Evolutionary conservation across 108 stramenopile species (phyloP), one percentile per base, ranked within the genome.

Genomic region (Pseudonitzschia delicatissima): DNA sequence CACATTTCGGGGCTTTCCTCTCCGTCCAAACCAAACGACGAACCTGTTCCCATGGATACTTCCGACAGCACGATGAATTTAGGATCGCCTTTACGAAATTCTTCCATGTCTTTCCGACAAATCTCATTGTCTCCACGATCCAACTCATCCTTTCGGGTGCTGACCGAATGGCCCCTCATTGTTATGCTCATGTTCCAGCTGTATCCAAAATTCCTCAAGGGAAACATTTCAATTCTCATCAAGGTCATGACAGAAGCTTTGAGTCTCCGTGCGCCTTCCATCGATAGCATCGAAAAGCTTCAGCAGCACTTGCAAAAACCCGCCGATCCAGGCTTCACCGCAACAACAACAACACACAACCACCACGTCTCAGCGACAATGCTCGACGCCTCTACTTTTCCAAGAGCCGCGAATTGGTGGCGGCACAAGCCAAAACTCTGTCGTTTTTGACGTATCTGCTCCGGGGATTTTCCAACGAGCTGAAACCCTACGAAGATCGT

Each of bases 131-230:
- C 71, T 17, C 67, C 83, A 2, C 59, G 71, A 52, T 83, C 93
- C 3, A 79, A 71, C 26, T 48, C 76, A 13, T 96, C 95, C 8
- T 91, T 88, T 67, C 79, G 90, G 36, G 91, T 96, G 0, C 52
- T 98, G 57, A 87, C 90, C 6, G 97, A 98, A 79, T 87, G 91
- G 62, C 96, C 96, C 6, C 72, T 96, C 50, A 85, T 87, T 55
- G 88, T 94, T 51, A 97, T 96, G 88, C 76, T 97, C 6, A 80
- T 97, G 60, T 96, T 98, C 62, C 94, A 96, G 62, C 76, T 96
- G 32, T 96, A 94, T 73, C 93, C 91, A 3, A 90, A 82, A 32
- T 90, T 83, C 67, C 71, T 96, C 44, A 83, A 85, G 60, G 72
- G 72, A 27, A 92, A 92, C 71, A 91, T 96, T 31, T 77, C 92